Conservation (phyloP, 78 protist species). For the Dictyostelium firmibasis region DNA sequence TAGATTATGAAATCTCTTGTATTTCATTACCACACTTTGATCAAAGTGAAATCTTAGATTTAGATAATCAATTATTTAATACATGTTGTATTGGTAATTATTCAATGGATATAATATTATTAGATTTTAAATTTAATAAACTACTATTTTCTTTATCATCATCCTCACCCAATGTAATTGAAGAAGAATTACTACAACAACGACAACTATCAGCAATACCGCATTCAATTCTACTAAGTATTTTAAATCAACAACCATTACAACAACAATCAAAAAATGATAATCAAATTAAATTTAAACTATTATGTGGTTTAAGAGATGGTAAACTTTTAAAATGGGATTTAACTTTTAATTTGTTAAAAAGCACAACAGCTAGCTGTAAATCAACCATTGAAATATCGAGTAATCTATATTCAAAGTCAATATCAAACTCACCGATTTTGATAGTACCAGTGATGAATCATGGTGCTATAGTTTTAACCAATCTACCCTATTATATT, state of each 20-base stretch:
- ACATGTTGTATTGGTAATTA: conserved; percentile 27
- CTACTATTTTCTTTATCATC: neutral
- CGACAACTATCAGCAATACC: conserved; percentile 16
- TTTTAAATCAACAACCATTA: neutral
- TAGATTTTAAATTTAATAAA: conserved; percentile 1
- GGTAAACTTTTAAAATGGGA: conserved; percentile 44
- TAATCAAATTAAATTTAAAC: neutral
- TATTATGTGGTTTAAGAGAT: conserved; percentile 32
- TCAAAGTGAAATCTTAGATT: neutral
- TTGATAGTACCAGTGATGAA: neutral
- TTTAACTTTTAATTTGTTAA: neutral
- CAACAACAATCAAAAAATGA: conserved; percentile 4
- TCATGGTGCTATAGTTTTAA: neutral
- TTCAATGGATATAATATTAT: neutral
- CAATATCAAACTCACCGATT: conserved; percentile 20
- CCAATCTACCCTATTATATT: conserved; percentile 16
- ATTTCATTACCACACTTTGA: neutral
- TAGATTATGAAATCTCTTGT: conserved; percentile 13
- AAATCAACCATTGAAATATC: neutral
- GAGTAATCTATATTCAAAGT: neutral
- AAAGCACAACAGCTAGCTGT: neutral
- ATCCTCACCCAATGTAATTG: neutral
- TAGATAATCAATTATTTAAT: neutral
- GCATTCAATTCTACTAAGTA: conserved; percentile 30
- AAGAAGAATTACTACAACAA: neutral